Base-by-base conservation (phyloP, 2,329 filamentous ascomycete genomes). In the Davidsoniella australis region DNA sequence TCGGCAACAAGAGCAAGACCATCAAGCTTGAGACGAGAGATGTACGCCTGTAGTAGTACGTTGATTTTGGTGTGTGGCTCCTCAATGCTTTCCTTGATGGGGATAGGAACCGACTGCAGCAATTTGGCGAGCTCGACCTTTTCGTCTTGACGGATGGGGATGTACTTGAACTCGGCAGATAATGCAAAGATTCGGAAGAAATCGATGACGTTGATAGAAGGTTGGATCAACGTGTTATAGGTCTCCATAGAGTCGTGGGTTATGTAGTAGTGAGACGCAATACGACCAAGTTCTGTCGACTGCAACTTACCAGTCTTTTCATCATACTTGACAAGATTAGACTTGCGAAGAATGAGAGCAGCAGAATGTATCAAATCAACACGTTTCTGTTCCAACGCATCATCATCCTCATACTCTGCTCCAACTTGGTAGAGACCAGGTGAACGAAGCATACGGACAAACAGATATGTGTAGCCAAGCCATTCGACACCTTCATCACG, bases 21-120 rank as follows among this genome's bases (percentile, higher is more conserved):
- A 54, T 96, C 89, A 1, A 98, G 76, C 64, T 89, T 93, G 47
- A 98, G 78, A 47, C 91, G 78, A 43, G 89, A 96, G 53, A 98
- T 95, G 61, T 91, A 98, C 2, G 91, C 91, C 63, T 98, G 91
- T 5, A 98, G 71, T 20, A 98, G 75, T 38, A 98, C 91, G 58
- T 98, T 98, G 66, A 98, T 95, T 70, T 98, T 98, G 52, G 88
- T 87, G 56, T 94, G 87, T 1, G 91, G 81, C 65, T 98, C 91
- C 61, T 98, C 91, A 46, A 96, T 88, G 57, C 86, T 86, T 66
- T 98, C 91, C 65, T 98, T 98, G 57, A 98, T 87, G 3, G 91
- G 91, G 49, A 98, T 87, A 1, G 91, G 91, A 0, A 98, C 91
- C 56, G 84, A 76, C 8, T 82, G 82, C 18, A 98, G 72, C 29